phyloP scores from a whole-genome alignment of 2,329 filamentous ascomycete genomes.

The Fusarium lyarnte region DNA sequence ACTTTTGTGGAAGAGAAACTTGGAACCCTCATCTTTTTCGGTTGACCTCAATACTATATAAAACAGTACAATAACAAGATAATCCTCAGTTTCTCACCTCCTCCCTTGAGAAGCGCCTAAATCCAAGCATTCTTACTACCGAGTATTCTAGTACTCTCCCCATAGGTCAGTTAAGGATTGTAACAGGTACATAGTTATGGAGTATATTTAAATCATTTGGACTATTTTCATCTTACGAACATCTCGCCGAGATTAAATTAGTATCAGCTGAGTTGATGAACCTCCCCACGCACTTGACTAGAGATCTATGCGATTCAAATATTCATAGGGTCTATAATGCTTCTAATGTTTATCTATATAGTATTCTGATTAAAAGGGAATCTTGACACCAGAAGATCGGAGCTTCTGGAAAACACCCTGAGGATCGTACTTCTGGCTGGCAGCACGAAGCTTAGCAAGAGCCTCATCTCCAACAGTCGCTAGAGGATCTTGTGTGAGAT shows the following conservation, averaged over 20 bases:
- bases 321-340: background rate
- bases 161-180: background rate
- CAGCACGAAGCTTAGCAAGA: slow-evolving; percentile 45
- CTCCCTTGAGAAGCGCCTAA: background rate
- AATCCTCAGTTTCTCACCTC: background rate
- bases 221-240: background rate
- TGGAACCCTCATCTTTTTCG: background rate
- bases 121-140: background rate
- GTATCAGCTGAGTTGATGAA: too few relatives aligned
- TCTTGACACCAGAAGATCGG: slow-evolving; percentile 47
- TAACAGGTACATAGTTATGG: background rate
- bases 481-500: slow-evolving; percentile 51
- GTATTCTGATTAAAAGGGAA: slow-evolving; percentile 28
- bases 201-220: background rate
- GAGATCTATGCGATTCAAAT: too few relatives aligned
- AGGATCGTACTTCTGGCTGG: slow-evolving; percentile 52
- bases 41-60: background rate
- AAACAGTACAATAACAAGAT: background rate
- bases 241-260: background rate
- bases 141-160: background rate
- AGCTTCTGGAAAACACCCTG: slow-evolving; percentile 51
- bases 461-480: slow-evolving; percentile 51
- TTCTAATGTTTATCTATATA: background rate
- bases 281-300: accelerated
- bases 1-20: background rate